Percentiles rank a stretch among this genome's conserved stretches.
Evolutionary conservation across 1,139 yeast species (phyloP).

Genomic region (Debaryomyces robertsiae): DNA sequence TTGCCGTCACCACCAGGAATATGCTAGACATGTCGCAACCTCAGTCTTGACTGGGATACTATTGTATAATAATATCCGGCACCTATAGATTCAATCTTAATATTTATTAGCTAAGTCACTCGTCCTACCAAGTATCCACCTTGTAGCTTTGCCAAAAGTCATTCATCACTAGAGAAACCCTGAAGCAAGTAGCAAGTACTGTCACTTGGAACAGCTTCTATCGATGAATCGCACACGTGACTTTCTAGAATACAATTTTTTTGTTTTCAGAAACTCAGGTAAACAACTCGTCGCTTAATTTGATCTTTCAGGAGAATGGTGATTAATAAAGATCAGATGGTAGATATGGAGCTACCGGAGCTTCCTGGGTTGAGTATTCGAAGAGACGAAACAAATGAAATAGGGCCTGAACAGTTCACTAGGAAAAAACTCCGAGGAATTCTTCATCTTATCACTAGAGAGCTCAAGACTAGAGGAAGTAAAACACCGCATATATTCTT

Average conservation of each 20-base stretch:
- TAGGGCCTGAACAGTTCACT: conserved; percentile 47
- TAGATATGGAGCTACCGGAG: conserved; percentile 31
- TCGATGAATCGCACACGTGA: background rate
- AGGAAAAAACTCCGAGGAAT: conserved; percentile 64
- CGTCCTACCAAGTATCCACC: too few relatives aligned
- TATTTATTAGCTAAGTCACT: too few relatives aligned
- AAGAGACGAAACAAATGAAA: conserved; percentile 9
- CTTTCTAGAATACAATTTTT: background rate
- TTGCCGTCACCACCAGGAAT: conserved; percentile 7
- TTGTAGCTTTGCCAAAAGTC: too few relatives aligned
- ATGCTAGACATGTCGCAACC: conserved; percentile 6
- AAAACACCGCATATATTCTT: conserved; percentile 65
- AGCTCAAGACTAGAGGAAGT: conserved; percentile 57
- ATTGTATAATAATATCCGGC: conserved; percentile 2
- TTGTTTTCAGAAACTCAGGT: too few relatives aligned
- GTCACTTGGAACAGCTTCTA: too few relatives aligned
- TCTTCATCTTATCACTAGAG: conserved; percentile 68
- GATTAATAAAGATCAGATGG: conserved; percentile 14
- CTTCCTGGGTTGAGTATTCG: conserved; percentile 20
- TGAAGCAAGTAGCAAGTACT: too few relatives aligned
- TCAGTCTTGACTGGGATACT: conserved; percentile 1
- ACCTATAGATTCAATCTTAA: background rate
- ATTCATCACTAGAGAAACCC: too few relatives aligned
- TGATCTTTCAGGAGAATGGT: conserved; percentile 14
- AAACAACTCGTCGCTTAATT: too few relatives aligned